Percentiles rank a stretch among this genome's conserved stretches.
phyloP scores from a whole-genome alignment of 257 asterid species.

The Nicotiana undulata region DNA sequence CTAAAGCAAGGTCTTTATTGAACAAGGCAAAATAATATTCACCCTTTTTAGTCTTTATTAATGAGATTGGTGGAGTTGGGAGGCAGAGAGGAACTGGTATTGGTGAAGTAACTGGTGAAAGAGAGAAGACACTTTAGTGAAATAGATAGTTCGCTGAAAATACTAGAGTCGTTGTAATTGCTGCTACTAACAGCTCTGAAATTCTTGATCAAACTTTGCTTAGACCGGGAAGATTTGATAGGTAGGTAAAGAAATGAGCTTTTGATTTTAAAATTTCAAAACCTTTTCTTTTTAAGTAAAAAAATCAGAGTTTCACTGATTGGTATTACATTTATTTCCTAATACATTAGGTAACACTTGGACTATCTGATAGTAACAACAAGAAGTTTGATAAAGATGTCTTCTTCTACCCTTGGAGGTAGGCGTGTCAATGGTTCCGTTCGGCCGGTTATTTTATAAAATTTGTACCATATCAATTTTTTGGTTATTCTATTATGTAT shows the following conservation, averaged over 20 bases:
- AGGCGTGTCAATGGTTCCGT: too few species aligned
- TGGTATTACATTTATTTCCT: neutral
- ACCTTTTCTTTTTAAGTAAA: too few species aligned
- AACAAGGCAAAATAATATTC: constrained; percentile 42
- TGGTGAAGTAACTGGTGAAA: constrained; percentile 75
- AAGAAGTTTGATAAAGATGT: constrained; percentile 40
- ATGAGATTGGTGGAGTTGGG: constrained; percentile 68
- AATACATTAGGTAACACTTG: constrained; percentile 41
- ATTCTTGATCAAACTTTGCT: constrained; percentile 63
- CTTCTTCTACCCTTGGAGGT: too few species aligned
- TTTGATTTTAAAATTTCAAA: neutral
- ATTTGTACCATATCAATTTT: too few species aligned
- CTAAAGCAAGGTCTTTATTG: constrained; percentile 62
- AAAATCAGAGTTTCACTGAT: neutral
- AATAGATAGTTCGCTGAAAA: constrained; percentile 58
- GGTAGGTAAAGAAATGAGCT: constrained; percentile 31
- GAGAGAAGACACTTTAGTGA: constrained; percentile 67
- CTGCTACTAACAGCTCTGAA: constrained; percentile 62
- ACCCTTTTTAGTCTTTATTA: constrained; percentile 60
- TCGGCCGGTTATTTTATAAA: too few species aligned
- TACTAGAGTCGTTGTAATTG: constrained; percentile 54
- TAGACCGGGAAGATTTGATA: constrained; percentile 62
- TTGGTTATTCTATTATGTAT: too few species aligned
- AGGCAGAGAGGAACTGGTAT: constrained; percentile 68
- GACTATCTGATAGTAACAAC: constrained; percentile 40